A percentile compares a stretch with the other conserved stretches of the same genome.
phyloP scores from a whole-genome alignment of 2,329 filamentous ascomycete genomes.

The Pseudopyrenochaeta lycopersici region DNA sequence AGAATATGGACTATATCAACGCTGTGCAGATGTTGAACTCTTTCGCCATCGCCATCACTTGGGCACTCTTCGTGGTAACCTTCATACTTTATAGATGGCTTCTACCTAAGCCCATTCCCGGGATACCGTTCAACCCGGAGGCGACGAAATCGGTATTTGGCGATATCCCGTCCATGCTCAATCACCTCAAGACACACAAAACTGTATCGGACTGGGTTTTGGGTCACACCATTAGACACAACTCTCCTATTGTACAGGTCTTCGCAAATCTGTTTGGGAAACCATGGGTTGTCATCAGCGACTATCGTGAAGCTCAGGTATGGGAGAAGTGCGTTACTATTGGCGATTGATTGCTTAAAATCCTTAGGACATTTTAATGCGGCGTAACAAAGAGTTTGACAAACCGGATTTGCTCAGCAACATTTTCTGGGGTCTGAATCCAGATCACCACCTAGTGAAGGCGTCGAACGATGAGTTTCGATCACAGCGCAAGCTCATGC shows the following conservation, averaged over 20 bases:
- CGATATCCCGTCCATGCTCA: slow-evolving; percentile 48
- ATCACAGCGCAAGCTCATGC: slow-evolving; percentile 46
- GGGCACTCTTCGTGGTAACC: not conserved
- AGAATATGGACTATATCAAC: not conserved
- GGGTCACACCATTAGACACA: slow-evolving; percentile 4
- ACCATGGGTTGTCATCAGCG: slow-evolving; percentile 57
- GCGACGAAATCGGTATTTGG: slow-evolving; percentile 52
- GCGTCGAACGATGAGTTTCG: slow-evolving; percentile 43
- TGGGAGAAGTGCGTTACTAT: not conserved
- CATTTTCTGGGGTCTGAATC: slow-evolving; percentile 47
- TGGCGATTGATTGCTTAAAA: not conserved
- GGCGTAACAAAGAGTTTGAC: slow-evolving; percentile 59
- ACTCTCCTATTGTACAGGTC: slow-evolving; percentile 50
- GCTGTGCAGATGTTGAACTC: not conserved
- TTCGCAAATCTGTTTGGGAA: slow-evolving; percentile 56
- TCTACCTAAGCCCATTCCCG: slow-evolving; percentile 56
- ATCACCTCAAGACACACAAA: slow-evolving; percentile 40
- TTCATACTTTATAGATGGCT: slow-evolving; percentile 23
- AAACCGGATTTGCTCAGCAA: slow-evolving; percentile 43
- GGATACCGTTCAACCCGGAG: slow-evolving; percentile 57
- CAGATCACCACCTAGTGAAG: slow-evolving; percentile 46
- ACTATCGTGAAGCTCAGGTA: slow-evolving; percentile 56
- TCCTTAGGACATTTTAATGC: slow-evolving; percentile 44
- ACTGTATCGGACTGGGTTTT: slow-evolving; percentile 9
- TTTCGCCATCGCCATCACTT: not conserved